A percentile compares a stretch with the other conserved stretches of the same genome.
Evolutionary conservation across 1,284 basidiomycete genomes (phyloP).

Genomic region (Ustilago trichophora): DNA sequence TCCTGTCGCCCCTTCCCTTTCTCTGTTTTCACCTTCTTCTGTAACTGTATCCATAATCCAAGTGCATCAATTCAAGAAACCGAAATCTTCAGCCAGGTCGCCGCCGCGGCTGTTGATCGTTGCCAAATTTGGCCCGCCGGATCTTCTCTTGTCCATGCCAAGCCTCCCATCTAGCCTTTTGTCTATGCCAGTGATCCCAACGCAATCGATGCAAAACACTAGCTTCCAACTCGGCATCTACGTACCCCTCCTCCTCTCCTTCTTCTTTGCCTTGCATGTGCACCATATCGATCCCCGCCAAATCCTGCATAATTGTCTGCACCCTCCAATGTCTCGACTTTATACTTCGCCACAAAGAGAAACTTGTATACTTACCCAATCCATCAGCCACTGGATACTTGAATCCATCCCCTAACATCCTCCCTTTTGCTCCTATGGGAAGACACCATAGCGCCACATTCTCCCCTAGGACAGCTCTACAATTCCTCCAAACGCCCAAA

Average conservation of each 20-base stretch:
- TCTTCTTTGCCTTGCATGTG: no score
- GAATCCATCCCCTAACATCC: conserved; percentile 75
- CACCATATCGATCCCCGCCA: background rate
- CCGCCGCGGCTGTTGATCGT: no score
- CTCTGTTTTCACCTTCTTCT: no score
- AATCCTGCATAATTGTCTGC: conserved; percentile 14
- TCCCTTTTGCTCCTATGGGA: conserved; percentile 70
- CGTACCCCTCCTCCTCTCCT: conserved; percentile 3
- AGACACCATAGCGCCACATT: conserved; percentile 84
- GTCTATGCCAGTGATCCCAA: conserved; percentile 36
- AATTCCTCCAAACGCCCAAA: conserved; percentile 77
- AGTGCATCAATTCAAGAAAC: no score
- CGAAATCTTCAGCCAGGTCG: no score
- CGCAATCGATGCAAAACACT: conserved; percentile 35
- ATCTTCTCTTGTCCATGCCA: background rate
- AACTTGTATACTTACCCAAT: conserved; percentile 12
- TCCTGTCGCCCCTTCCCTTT: background rate
- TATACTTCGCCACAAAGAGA: background rate
- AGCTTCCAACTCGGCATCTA: conserved; percentile 28
- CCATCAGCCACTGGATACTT: conserved; percentile 69
- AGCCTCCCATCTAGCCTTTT: background rate
- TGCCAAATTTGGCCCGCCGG: no score
- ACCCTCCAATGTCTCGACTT: conserved; percentile 6
- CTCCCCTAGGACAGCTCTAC: conserved; percentile 79
- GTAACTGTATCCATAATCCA: no score